Evolutionary conservation across 257 asterid genomes (phyloP), one percentile per base, ranked within the genome.

Genomic region (Leptodermis oblonga): DNA sequence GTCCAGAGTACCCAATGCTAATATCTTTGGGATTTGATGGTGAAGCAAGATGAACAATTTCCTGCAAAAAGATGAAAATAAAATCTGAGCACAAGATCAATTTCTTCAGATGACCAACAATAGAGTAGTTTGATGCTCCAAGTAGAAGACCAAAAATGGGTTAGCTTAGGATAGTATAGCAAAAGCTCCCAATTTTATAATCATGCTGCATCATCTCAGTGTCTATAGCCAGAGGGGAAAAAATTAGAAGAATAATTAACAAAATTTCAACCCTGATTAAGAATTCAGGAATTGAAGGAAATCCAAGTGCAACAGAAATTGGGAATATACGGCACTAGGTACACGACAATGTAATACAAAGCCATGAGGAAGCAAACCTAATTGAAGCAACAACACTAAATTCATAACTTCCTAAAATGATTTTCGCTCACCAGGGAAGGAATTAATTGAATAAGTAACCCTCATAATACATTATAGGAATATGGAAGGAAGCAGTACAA

Each of bases 11-110:
- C 72, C 63, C 81, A 69, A 72, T 80, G 53, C 65, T 54, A 54
- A 77, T 72, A 73, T 51, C 58, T 68, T 48, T 76, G 77, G 75
- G 74, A 79, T 72, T 74, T 36, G 78, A 63, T 23, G 67, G 49
- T 56, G 78, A 72, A 51, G 75, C 79, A 69, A 72, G 46, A 63
- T 73, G 60, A 41, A 48, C 68, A 59, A 28, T 65, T 72, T 77
- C 90, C 97, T 87, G 86, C 63, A 79, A 71, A 52, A 48, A 62
- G 25, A 82, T 66, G 48, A 26, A 48, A 54, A 23, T 53, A n/a
- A 60, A 63, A 62, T 54, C 23, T 71, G 70, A 74, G 70, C 30
- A 25, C 55, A 37, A 62, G 69, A 69, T 6, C 49, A 49, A 12
- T 23, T 74, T 30, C 41, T 30, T 30, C 41, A 12, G 20, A 62